Evolutionary conservation across 73 alveolate genomes (phyloP).

Genomic region (Paramecium bursaria): DNA sequence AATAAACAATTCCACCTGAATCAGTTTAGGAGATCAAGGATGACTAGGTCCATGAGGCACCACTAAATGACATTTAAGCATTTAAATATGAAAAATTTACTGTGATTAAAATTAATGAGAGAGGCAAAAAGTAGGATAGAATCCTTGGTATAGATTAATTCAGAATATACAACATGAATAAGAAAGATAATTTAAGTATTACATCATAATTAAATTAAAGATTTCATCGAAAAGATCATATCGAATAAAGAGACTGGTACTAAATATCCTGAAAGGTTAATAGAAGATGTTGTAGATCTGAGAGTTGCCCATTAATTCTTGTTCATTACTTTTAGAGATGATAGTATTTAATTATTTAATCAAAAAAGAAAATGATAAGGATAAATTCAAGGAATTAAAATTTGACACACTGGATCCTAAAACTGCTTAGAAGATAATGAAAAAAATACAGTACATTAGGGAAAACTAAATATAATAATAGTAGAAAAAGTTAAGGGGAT

Average conservation of each 20-base stretch:
- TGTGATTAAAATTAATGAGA: conserved; percentile 45
- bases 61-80: conserved; percentile 40
- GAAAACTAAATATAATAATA: neutral
- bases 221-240: conserved; percentile 10
- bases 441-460: conserved; percentile 22
- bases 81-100: conserved; percentile 54
- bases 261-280: conserved; percentile 33
- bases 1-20: neutral
- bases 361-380: no score
- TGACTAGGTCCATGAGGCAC: conserved; percentile 18
- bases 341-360: conserved; percentile 9
- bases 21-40: neutral
- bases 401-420: conserved; percentile 47
- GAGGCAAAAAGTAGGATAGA: conserved; percentile 55
- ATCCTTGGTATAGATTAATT: conserved; percentile 47
- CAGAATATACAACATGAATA: conserved; percentile 52
- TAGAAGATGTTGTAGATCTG: conserved; percentile 45
- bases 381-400: conserved; percentile 40
- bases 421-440: neutral
- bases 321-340: conserved; percentile 44
- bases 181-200: conserved; percentile 13
- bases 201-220: neutral
- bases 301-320: conserved; percentile 14
- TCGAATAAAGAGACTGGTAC: conserved; percentile 33
- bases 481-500: neutral